Evolutionary conservation across 495 filamentous ascomycete genomes (phyloP).

Genomic region (Tuber melanosporum): DNA sequence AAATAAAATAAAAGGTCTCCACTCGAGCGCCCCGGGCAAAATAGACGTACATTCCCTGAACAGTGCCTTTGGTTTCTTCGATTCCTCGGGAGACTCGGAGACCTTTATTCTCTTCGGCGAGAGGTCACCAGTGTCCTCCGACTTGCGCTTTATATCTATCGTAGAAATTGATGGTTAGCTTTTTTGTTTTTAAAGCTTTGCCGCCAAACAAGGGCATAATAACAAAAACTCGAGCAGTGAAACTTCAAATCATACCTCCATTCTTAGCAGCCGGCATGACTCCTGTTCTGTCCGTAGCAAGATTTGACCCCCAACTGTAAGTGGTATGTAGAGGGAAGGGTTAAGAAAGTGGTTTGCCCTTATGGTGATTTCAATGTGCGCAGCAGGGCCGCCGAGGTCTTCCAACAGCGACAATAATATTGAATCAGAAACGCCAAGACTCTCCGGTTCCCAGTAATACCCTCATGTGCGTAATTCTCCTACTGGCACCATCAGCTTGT

Average conservation of each 20-base stretch:
- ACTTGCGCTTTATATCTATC: slow-evolving; percentile 40
- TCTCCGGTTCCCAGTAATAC: neutral
- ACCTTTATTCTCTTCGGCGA: slow-evolving; percentile 37
- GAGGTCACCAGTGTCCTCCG: slow-evolving; percentile 30
- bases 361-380: neutral
- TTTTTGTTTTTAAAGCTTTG: neutral
- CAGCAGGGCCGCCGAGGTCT: neutral
- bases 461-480: neutral
- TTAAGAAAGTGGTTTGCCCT: neutral
- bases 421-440: neutral
- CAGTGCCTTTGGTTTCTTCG: slow-evolving; percentile 38
- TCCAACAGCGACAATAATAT: neutral
- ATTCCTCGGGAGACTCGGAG: slow-evolving; percentile 33
- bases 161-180: neutral
- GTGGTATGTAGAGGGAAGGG: neutral
- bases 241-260: neutral
- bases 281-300: neutral
- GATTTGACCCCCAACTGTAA: neutral
- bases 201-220: neutral
- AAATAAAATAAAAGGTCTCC: neutral
- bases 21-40: neutral
- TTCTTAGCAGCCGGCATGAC: slow-evolving; percentile 1
- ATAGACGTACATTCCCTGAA: slow-evolving; percentile 38
- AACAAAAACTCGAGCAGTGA: neutral
- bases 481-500: neutral